Percentiles rank a stretch among this genome's conserved stretches.
Evolutionary conservation across 768 basidiomycete species (phyloP).

Genomic region (Rhodotorula graminis): DNA sequence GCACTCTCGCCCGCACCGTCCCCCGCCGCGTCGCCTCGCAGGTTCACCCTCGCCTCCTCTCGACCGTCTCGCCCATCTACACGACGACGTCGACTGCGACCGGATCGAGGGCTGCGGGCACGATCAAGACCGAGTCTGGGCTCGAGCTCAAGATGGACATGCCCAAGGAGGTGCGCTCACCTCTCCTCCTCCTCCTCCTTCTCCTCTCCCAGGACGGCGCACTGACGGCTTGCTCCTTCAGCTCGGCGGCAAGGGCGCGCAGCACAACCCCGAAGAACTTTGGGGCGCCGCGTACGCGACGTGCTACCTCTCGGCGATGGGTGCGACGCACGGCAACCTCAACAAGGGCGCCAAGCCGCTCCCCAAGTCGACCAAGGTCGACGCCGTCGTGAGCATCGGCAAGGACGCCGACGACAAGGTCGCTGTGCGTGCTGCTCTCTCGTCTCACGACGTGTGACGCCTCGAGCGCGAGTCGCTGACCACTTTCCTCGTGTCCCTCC

Average conservation of each 20-base stretch:
- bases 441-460: too few species aligned
- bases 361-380: conserved; percentile 25
- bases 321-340: conserved; percentile 33
- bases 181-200: background rate
- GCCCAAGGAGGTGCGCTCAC: conserved; percentile 9
- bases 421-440: conserved; percentile 21
- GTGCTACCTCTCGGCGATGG: conserved; percentile 40
- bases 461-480: background rate
- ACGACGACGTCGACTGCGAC: conserved; percentile 23
- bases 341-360: conserved; percentile 37
- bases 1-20: conserved; percentile 4
- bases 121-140: conserved; percentile 10
- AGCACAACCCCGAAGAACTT: conserved; percentile 41
- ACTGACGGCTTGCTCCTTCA: background rate
- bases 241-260: conserved; percentile 29
- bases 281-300: conserved; percentile 38
- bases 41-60: conserved; percentile 3
- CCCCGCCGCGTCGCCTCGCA: background rate
- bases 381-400: conserved; percentile 36
- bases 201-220: background rate
- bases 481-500: too few species aligned
- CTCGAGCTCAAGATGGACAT: conserved; percentile 32
- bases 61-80: conserved; percentile 9
- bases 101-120: conserved; percentile 35
- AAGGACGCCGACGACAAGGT: conserved; percentile 30